Conservation (phyloP, 805 yeast species). For the Candida loeiensis region DNA sequence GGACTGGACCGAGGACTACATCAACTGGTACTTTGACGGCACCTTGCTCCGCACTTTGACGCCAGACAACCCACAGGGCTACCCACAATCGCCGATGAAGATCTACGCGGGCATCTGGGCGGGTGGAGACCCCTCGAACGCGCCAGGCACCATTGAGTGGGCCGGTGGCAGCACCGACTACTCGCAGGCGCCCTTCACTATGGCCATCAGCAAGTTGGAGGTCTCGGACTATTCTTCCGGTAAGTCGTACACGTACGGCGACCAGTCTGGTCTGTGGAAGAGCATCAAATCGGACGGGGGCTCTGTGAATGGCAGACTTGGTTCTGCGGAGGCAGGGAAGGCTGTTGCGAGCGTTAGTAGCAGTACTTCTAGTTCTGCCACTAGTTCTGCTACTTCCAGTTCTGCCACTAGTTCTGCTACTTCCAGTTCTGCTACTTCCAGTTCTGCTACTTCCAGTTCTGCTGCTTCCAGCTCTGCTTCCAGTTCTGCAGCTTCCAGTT, state of each 20-base stretch:
- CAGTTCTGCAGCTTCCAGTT: neutral
- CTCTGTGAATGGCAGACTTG: constrained; percentile 17
- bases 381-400: neutral
- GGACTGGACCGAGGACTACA: constrained; percentile 14
- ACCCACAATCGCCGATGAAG: constrained; percentile 18
- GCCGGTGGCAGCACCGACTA: constrained; percentile 24
- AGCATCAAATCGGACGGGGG: constrained; percentile 42
- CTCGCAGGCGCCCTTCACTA: constrained; percentile 21
- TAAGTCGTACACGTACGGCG: constrained; percentile 36
- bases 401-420: constrained; percentile 13
- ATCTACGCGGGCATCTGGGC: constrained; percentile 43
- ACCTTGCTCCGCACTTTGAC: constrained; percentile 12
- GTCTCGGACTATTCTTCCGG: constrained; percentile 50
- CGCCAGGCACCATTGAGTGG: constrained; percentile 23
- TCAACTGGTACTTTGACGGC: constrained; percentile 14
- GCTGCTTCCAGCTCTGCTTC: constrained; percentile 6
- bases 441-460: constrained; percentile 12
- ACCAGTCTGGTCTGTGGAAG: constrained; percentile 35
- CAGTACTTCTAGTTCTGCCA: constrained; percentile 19
- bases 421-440: constrained; percentile 15
- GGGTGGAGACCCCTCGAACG: constrained; percentile 41
- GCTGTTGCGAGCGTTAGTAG: constrained; percentile 11
- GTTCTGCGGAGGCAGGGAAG: constrained; percentile 9
- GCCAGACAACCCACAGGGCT: constrained; percentile 14
- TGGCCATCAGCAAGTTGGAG: constrained; percentile 18